phyloP scores from a whole-genome alignment of 306 rosid species.

The Notholithocarpus densiflorus region DNA sequence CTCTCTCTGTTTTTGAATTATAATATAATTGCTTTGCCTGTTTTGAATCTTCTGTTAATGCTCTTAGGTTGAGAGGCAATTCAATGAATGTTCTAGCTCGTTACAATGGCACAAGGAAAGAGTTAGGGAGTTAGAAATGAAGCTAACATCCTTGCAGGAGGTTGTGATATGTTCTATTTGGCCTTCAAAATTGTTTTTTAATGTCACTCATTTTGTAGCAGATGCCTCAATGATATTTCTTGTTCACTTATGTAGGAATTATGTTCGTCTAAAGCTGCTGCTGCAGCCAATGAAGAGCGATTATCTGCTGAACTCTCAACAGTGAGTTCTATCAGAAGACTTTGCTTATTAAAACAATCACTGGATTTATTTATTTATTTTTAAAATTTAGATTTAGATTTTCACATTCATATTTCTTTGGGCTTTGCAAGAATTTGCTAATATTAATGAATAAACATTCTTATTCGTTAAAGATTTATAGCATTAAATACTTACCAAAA shows the following conservation, averaged over 20 bases:
- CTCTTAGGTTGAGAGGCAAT: conserved; percentile 68
- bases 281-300: conserved; percentile 71
- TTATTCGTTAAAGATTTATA: too few species aligned
- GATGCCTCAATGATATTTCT: conserved; percentile 13
- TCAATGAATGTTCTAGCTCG: conserved; percentile 66
- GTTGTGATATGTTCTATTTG: conserved; percentile 34
- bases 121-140: conserved; percentile 62
- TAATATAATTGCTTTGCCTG: not conserved
- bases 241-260: conserved; percentile 50
- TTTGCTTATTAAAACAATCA: not conserved
- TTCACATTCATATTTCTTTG: not conserved
- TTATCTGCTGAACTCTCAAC: conserved; percentile 76
- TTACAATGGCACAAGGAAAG: conserved; percentile 85
- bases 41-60: conserved; percentile 6
- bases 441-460: not conserved
- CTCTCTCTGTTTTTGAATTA: not conserved
- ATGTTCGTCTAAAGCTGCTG: conserved; percentile 56
- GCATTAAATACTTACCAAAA: too few species aligned
- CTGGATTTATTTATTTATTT: not conserved
- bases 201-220: not conserved
- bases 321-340: conserved; percentile 46
- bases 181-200: conserved; percentile 6
- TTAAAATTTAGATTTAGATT: not conserved
- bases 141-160: conserved; percentile 70
- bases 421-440: not conserved